A percentile compares a stretch with the other conserved stretches of the same genome.
Evolutionary conservation across 768 basidiomycete genomes (phyloP).

Genomic region (Russula dissimulans): DNA sequence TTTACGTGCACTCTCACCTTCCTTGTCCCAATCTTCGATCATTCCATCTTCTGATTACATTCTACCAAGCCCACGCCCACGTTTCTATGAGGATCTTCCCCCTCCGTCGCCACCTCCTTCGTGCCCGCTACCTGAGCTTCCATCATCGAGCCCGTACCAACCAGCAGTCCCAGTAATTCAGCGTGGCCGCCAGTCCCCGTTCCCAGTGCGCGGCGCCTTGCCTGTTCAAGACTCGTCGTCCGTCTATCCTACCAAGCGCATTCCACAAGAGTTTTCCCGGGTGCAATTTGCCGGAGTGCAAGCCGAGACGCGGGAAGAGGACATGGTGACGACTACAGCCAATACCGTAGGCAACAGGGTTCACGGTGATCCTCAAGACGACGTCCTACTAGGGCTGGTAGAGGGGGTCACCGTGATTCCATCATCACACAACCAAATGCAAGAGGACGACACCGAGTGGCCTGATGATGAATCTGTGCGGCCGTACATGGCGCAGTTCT

Average conservation of each 20-base stretch:
- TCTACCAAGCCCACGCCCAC: conserved; percentile 15
- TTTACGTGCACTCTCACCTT: background rate
- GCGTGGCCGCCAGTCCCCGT: conserved; percentile 43
- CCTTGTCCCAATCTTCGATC: conserved; percentile 11
- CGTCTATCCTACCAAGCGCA: conserved; percentile 17
- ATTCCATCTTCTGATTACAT: conserved; percentile 17
- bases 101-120: conserved; percentile 19
- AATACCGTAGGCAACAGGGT: background rate
- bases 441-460: conserved; percentile 1
- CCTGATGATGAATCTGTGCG: conserved; percentile 14
- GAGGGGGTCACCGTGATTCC: background rate
- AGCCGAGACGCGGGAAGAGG: background rate
- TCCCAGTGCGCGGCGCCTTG: conserved; percentile 39
- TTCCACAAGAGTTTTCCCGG: background rate
- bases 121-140: conserved; percentile 15
- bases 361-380: background rate
- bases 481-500: conserved; percentile 17
- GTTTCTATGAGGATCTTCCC: conserved; percentile 15
- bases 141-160: conserved; percentile 5
- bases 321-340: background rate
- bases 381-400: background rate
- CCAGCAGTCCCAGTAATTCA: conserved; percentile 20
- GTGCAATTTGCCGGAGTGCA: background rate
- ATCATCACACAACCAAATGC: background rate
- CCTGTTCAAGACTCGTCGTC: conserved; percentile 21